phyloP scores from a whole-genome alignment of 208 protist species.

The Crithidia expoeki region DNA sequence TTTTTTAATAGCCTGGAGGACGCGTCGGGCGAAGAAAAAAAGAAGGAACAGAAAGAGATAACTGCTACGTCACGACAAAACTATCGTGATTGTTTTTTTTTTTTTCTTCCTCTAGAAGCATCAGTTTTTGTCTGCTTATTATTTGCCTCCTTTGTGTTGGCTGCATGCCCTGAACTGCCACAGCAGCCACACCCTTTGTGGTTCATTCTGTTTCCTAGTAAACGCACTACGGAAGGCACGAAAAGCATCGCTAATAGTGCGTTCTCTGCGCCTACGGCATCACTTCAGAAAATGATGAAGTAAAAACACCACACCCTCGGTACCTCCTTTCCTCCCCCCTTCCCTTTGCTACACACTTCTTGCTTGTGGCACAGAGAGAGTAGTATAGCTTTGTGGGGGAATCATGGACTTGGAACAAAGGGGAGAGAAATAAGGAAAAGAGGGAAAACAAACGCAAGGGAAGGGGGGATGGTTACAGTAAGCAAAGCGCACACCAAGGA shows the following conservation, averaged over 20 bases:
- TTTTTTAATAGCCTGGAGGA: background rate
- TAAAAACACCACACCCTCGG: background rate
- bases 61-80: slow-evolving; percentile 1
- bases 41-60: background rate
- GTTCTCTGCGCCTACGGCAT: slow-evolving; percentile 11
- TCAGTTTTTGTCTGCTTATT: background rate
- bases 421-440: slow-evolving; percentile 1
- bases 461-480: slow-evolving; percentile 5
- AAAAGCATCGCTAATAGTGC: slow-evolving; percentile 2
- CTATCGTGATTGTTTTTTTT: slow-evolving; percentile 1
- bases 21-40: too few species aligned
- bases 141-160: background rate
- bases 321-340: slow-evolving; percentile 9
- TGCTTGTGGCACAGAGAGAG: background rate
- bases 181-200: background rate
- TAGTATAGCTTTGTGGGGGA: background rate
- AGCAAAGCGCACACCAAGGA: slow-evolving; percentile 16
- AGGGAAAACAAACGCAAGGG: slow-evolving; percentile 21
- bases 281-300: background rate
- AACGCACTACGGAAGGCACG: too few species aligned
- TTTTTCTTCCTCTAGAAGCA: background rate
- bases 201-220: background rate
- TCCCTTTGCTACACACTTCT: slow-evolving; percentile 1
- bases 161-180: background rate
- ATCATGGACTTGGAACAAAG: background rate